These are phyloP conservation scores for Oehlia diaphana DNA, from an alignment of 192 early-diverging fungal species.

Conservation along the genomic window DNA sequence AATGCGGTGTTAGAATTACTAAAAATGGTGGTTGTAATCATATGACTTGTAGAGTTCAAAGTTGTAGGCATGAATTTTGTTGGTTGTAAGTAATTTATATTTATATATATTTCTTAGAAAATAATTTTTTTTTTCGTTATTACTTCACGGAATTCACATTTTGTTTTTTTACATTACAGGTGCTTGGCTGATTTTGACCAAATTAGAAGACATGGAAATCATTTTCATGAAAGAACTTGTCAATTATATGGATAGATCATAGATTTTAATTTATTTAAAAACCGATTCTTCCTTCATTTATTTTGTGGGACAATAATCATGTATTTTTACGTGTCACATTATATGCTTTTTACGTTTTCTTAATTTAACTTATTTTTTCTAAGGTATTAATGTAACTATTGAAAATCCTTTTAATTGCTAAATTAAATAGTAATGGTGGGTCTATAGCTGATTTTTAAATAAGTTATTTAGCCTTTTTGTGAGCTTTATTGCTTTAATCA, in stretches of 20 bases:
- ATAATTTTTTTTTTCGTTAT: background rate
- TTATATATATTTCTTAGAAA: background rate
- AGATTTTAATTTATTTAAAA: background rate
- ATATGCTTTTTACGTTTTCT: too few species aligned
- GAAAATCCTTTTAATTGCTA: too few species aligned
- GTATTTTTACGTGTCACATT: too few species aligned
- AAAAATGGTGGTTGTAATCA: slow-evolving; percentile 30
- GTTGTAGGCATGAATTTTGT: slow-evolving; percentile 27
- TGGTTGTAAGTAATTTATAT: slow-evolving; percentile 10
- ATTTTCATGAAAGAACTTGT: background rate
- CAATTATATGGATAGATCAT: background rate
- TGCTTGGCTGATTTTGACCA: slow-evolving; percentile 9
- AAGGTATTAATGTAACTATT: too few species aligned
- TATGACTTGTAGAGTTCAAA: slow-evolving; percentile 20
- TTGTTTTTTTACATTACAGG: background rate
- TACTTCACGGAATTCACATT: background rate
- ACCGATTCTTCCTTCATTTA: too few species aligned
- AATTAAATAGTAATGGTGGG: too few species aligned
- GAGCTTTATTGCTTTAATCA: too few species aligned
- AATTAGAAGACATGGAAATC: slow-evolving; percentile 10
- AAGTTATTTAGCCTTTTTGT: too few species aligned
- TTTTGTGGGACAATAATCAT: background rate
- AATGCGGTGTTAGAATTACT: slow-evolving; percentile 12
- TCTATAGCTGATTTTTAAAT: too few species aligned
- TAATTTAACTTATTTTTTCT: too few species aligned